These are phyloP conservation scores for Chenopodium berlandieri DNA, from an alignment of 148 eudicot species.

Conservation along the genomic window DNA sequence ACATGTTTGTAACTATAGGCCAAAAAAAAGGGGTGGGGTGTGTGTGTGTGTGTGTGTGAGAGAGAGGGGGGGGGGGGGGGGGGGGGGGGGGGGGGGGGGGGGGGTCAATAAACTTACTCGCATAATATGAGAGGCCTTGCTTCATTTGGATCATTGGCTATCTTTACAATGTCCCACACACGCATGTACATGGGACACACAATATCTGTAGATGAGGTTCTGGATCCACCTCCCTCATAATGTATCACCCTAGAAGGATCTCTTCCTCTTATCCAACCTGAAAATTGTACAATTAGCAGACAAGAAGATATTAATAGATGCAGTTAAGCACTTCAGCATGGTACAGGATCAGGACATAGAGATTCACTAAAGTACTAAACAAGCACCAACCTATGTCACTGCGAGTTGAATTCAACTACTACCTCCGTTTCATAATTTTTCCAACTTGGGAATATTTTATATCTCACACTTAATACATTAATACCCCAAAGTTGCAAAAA, in stretches of 20 bases:
- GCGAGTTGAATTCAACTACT: not conserved
- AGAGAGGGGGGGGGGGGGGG: not conserved
- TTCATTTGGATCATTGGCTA: slow-evolving; percentile 88
- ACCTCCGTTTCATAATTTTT: no score
- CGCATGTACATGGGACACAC: slow-evolving; percentile 99
- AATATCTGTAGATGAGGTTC: slow-evolving; percentile 92
- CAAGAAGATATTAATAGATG: not conserved
- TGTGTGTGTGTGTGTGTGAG: no score
- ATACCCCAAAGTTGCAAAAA: no score
- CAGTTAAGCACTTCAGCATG: slow-evolving; percentile 12
- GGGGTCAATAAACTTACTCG: slow-evolving; percentile 66
- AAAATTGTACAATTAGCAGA: slow-evolving; percentile 15
- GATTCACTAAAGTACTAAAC: not conserved
- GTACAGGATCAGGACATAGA: not conserved
- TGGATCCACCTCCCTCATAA: slow-evolving; percentile 97
- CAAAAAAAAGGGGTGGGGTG: no score
- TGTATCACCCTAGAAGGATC: slow-evolving; percentile 87
- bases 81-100: not conserved
- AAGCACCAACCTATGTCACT: not conserved
- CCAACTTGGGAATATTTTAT: no score
- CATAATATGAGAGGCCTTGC: slow-evolving; percentile 84
- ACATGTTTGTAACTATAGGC: not conserved
- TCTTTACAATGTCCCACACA: slow-evolving; percentile 78
- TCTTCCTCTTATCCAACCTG: slow-evolving; percentile 90
- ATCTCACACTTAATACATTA: no score